Evolutionary conservation across 78 protist genomes (phyloP), one percentile per base, ranked within the genome.

Genomic region (Dictyostelium intermedium): DNA sequence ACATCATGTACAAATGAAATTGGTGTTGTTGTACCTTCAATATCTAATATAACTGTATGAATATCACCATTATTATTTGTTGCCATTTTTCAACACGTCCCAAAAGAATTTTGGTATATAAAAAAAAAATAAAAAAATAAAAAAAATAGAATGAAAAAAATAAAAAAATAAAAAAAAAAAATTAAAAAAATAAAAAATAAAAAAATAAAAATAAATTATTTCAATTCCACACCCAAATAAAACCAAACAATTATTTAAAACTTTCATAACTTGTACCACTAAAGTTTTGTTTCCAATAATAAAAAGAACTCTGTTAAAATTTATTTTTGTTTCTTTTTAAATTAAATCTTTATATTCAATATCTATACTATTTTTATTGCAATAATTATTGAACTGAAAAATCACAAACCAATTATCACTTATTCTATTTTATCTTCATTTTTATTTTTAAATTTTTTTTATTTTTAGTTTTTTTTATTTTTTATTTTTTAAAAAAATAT

Each of bases 11-110:
- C 98, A 79, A 97, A 97, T 78, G 97, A 37, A 47, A 97, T 92
- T 61, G 98, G 96, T 69, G 98, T 97, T 10, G 98, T 97, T 20
- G 98, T 97, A 53, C 96, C 96, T 30, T 94, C 96, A 60, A 94
- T 94, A 87, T 96, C 95, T n/a, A 96, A 73, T 34, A 96, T 78
- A 13, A 85, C 89, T 77, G 85, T 53, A 60, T 74, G 53, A 16
- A 47, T 89, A 18, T n/a, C 77, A 3, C 10, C 7, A 9, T 45
- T 45, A 9, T 45, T 45, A 45, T 45, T 45, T 45, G 16, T 8
- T 45, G 43, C 4, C 43, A 20, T 84, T 37, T 61, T 63, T 72
- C n/a, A n/a, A n/a, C n/a, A 16, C 41, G 7, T 74, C 5, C 69
- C 66, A 30, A n/a, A n/a, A n/a, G n/a, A n/a, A n/a, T n/a, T n/a